phyloP scores from a whole-genome alignment of 2,329 filamentous ascomycete species.

The Erysiphe pulchra region DNA sequence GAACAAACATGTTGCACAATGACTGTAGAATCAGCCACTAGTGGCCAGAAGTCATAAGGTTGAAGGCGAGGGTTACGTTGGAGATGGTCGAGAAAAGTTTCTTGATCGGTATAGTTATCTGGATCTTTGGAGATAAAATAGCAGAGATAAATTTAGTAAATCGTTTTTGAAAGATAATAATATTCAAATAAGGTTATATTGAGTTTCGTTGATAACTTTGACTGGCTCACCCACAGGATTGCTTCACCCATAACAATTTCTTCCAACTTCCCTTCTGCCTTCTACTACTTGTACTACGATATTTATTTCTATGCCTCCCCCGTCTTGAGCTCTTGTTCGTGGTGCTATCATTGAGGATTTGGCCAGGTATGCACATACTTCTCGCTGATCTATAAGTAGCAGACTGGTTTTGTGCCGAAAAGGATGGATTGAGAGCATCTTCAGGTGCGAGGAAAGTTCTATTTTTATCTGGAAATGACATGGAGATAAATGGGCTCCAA shows the following conservation, averaged over 20 bases:
- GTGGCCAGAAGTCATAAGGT: conserved; percentile 93
- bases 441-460: conserved; percentile 45
- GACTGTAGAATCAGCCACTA: conserved; percentile 83
- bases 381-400: conserved; percentile 17
- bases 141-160: neutral
- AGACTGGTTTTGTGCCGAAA: conserved; percentile 27
- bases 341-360: conserved; percentile 3
- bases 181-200: neutral
- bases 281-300: conserved; percentile 27
- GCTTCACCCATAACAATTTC: conserved; percentile 94
- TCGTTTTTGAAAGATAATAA: neutral
- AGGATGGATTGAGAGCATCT: conserved; percentile 47
- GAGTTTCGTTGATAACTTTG: conserved; percentile 11
- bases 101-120: conserved; percentile 97
- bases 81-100: conserved; percentile 85
- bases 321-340: conserved; percentile 3
- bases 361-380: conserved; percentile 14
- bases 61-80: conserved; percentile 82
- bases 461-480: no score
- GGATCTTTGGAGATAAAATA: conserved; percentile 34
- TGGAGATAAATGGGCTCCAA: no score
- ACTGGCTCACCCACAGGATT: conserved; percentile 36
- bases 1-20: conserved; percentile 94
- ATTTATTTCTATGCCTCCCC: conserved; percentile 9
- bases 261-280: conserved; percentile 54